These are phyloP conservation scores for Corylus heterophylla DNA, from an alignment of 306 rosid species.

Conservation along the genomic window DNA sequence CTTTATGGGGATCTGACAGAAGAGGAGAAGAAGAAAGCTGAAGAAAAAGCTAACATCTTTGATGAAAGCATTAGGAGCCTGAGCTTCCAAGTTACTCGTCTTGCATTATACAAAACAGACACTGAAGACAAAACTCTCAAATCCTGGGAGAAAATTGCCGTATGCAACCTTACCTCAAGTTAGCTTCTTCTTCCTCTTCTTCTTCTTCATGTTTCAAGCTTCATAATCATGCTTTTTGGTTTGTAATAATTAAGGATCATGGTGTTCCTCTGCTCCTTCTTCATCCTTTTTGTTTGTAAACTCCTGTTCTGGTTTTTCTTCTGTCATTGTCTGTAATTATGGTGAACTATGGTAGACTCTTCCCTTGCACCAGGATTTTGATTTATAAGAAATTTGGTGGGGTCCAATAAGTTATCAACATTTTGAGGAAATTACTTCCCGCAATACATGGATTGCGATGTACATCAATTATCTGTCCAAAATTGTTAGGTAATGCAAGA, in stretches of 20 bases:
- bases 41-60: constrained; percentile 51
- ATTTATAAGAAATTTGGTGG: too few species aligned
- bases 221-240: not conserved
- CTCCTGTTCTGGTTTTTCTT: not conserved
- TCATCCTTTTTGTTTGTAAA: not conserved
- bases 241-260: not conserved
- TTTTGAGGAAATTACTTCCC: too few species aligned
- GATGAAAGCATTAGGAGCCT: constrained; percentile 49
- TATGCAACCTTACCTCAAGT: constrained; percentile 48
- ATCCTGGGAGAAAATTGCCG: constrained; percentile 88
- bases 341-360: not conserved
- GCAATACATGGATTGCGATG: too few species aligned
- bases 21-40: constrained; percentile 71
- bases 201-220: not conserved
- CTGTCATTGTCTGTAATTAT: not conserved
- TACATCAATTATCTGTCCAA: too few species aligned
- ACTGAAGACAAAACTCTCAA: constrained; percentile 63
- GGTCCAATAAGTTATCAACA: too few species aligned
- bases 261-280: not conserved
- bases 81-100: constrained; percentile 59
- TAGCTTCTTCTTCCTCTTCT: constrained; percentile 23
- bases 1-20: constrained; percentile 66
- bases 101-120: constrained; percentile 83
- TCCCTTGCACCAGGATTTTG: too few species aligned
- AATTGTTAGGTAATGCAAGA: too few species aligned